Base-by-base conservation (phyloP, 2,329 filamentous ascomycete genomes). In the Curvularia sp. region DNA sequence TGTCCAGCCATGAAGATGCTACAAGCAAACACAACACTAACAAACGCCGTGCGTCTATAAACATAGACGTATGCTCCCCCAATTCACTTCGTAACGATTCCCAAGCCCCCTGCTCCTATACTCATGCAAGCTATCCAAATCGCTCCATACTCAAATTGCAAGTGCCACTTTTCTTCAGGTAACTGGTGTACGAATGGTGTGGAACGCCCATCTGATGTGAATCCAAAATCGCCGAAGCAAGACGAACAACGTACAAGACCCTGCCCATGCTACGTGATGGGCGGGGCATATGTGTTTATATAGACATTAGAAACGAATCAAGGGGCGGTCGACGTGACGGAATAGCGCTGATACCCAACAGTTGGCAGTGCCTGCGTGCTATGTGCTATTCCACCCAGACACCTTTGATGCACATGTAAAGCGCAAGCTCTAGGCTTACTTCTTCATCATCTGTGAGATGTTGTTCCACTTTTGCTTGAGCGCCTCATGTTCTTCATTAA, bases 381-480 rank as follows among this genome's bases (percentile, higher is more conserved):
- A 46, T 57, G 60, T 60, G 58, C 60, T 63, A 63, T 61, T 65
- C 54, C 65, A 65, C 41, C 63, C 50, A 64, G 67, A 67, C 64
- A 63, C 66, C 63, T 57, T 46, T 50, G 51, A 57, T 60, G 59
- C 64, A 49, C 42, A 52, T 55, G 46, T 58, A 48, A 46, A 49
- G 53, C 50, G 52, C 58, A 62, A 53, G 56, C 49, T 50, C 43
- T 34, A 50, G 54, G 50, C 50, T 65, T 73, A 72, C 65, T 73
- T 78, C 65, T 73, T 78, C 74, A 83, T 77, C 77, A 82, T 73
- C 42, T 78, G 73, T 54, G 79, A 78, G 25, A 83, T 74, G 66
- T 74, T 81, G 58, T 78, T 76, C 77, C 80, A 80, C 65, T 81
- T 81, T 70, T 82, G 79, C 70, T 81, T 81, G 55, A 83, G 72